Evolutionary conservation across 176 grass and related monocot species (phyloP), one percentile per base, ranked within the genome.

Genomic region (Microstegium vimineum): DNA sequence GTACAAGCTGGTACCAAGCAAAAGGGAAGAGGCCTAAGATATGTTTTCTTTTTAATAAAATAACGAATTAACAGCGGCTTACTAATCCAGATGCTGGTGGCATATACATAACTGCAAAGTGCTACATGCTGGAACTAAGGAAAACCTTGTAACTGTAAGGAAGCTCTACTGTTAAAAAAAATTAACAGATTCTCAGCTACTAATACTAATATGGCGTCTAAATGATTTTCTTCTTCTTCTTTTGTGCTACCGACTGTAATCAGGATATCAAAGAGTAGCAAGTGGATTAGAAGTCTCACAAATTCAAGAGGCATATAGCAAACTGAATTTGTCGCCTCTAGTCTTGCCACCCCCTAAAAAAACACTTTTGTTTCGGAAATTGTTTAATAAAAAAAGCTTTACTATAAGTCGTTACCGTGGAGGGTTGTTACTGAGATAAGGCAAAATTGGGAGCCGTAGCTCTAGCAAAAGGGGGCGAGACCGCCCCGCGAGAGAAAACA

Each of bases 21-120:
- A 36, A 86, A 36, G 20, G 69, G 28, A 73, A 31, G 59, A 17
- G 8, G 31, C 76, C 73, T 73, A 63, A 79, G 59, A 64, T 85
- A 37, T 63, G 14, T 4, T 49, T 7, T 57, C 9, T 36, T 71
- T 49, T 41, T 4, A 3, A 9, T 6, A 62, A 18, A 49, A 34
- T 10, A 33, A 36, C 28, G 18, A 65, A 66, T 70, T 41, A 47
- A 33, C 18, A 79, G 15, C 31, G 41, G 13, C 81, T 64, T 73
- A 14, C 40, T 36, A 63, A 73, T 73, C 20, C 71, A 20, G 25
- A 37, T 37, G 71, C 60, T 38, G 32, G 30, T 7, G 28, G 8
- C 37, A 46, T 40, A 35, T n/a, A n/a, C n/a, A n/a, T 51, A 64
- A 47, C 69, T 65, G 20, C 4, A 22, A 16, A 37, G 23, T 42